A percentile compares a stretch with the other conserved stretches of the same genome.
phyloP scores from a whole-genome alignment of 441 rosid species.

The Populus hybrid region DNA sequence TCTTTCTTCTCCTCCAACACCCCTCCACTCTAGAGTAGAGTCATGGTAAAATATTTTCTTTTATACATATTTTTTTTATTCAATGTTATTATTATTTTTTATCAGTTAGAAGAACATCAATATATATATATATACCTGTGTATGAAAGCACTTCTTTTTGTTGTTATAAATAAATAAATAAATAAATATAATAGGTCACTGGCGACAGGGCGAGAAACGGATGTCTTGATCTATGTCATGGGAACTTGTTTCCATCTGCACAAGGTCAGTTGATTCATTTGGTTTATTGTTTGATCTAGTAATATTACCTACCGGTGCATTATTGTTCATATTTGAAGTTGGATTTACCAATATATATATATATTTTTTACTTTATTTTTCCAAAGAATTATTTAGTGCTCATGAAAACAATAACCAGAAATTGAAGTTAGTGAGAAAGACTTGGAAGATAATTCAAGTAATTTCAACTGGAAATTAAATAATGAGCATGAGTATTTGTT shows the following conservation, averaged over 20 bases:
- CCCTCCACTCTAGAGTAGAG: constrained; percentile 46
- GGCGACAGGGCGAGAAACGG: constrained; percentile 43
- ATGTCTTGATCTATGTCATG: constrained; percentile 58
- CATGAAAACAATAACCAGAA: too few species aligned
- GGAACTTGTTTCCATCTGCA: constrained; percentile 68
- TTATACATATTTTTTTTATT: background rate
- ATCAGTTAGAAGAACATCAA: background rate
- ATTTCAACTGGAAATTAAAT: background rate
- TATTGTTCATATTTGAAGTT: background rate
- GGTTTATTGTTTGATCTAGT: background rate
- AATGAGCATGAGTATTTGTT: background rate
- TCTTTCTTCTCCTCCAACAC: constrained; percentile 34
- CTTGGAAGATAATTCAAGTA: background rate
- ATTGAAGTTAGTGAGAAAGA: background rate
- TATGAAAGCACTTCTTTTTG: background rate
- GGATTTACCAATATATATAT: background rate
- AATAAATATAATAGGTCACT: constrained; percentile 58
- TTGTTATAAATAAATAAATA: background rate
- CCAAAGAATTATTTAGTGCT: background rate
- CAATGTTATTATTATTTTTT: background rate
- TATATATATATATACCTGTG: too few species aligned
- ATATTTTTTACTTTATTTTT: background rate
- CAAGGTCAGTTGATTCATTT: constrained; percentile 43
- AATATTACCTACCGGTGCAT: background rate
- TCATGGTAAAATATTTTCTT: constrained; percentile 43